Evolutionary conservation across 345 rosid genomes (phyloP).

Genomic region (Salix koriyanagi): DNA sequence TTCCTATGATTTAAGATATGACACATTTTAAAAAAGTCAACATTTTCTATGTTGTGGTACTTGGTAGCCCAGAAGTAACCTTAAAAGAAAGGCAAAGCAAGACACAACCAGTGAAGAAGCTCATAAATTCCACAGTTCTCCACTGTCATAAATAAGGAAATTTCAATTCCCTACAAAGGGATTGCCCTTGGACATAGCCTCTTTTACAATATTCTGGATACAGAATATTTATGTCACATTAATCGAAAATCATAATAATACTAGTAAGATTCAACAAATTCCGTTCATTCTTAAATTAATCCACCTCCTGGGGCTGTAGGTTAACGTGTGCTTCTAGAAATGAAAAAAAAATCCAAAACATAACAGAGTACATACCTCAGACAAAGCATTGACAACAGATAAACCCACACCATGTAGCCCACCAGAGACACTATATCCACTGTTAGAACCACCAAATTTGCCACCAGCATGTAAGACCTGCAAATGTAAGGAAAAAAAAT

Average conservation of each 20-base stretch:
- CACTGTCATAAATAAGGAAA: not conserved
- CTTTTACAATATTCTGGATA: not conserved
- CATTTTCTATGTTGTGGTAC: not conserved
- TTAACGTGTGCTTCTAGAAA: not conserved
- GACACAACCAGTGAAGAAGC: not conserved
- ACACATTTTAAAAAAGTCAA: not conserved
- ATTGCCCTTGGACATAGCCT: not conserved
- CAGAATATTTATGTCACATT: not conserved
- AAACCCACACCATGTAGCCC: constrained; percentile 98
- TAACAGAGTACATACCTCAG: constrained; percentile 57
- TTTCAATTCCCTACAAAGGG: not conserved
- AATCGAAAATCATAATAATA: not conserved
- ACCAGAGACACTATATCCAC: constrained; percentile 97
- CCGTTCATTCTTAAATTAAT: not conserved
- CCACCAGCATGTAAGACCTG: constrained; percentile 98
- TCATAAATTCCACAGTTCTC: not conserved
- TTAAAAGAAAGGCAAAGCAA: constrained; percentile 3
- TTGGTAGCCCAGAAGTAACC: not conserved
- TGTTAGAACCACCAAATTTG: constrained; percentile 93
- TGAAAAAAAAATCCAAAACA: too few relatives aligned
- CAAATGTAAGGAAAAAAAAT: constrained; percentile 15
- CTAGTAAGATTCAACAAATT: not conserved
- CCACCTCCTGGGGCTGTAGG: not conserved
- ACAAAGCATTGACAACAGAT: constrained; percentile 96
- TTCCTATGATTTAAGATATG: constrained; percentile 39